Base-by-base conservation (phyloP, 306 rosid species). In the Acmispon strigosus region DNA sequence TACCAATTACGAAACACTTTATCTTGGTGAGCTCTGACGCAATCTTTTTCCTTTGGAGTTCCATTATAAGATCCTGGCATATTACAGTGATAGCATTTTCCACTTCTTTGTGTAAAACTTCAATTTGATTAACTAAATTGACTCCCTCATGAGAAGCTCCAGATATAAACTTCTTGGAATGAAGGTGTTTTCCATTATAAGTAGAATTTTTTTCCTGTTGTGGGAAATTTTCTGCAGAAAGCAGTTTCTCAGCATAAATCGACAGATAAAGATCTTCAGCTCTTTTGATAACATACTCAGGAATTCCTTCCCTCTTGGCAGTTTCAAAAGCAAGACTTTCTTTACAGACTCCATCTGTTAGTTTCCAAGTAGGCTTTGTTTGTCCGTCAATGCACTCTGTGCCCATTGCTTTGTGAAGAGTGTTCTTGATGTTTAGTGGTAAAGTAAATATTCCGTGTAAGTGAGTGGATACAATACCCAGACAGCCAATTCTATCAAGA, bases 281-380 rank as follows among this genome's bases (percentile, higher is more conserved):
- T 84, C 98, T 78, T 68, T 80, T 77, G 72, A 93, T 86, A 74
- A 93, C 81, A 69, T 63, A 52, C 74, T 88, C 96, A 6, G 92
- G 82, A 62, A 93, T 47, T 48, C 98, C 96, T 83, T 93, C 97
- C 72, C 76, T 84, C 86, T 69, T 78, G 36, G 98, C 97, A 50
- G 98, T 93, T 89, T 93, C 98, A 78, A 94, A 94, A 12, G 97
- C 98, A 72, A 94, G 97, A 81, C 97, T 94, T 80, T 90, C 98
- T 77, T 84, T 87, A 66, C 98, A 94, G 37, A 87, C 75, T 56
- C 98, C 98, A 48, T 86, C 85, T 17, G 73, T 86, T 73, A 94
- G 73, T 84, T 84, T 83, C 98, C 97, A 90, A 17, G 98, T 94
- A 39, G 98, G 97, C 70, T 77, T 87, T 70, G 88, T 80, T 67